Evolutionary conservation across 768 basidiomycete genomes (phyloP), one percentile per base, ranked within the genome.

Genomic region (Candolleomyces aberdarensis): DNA sequence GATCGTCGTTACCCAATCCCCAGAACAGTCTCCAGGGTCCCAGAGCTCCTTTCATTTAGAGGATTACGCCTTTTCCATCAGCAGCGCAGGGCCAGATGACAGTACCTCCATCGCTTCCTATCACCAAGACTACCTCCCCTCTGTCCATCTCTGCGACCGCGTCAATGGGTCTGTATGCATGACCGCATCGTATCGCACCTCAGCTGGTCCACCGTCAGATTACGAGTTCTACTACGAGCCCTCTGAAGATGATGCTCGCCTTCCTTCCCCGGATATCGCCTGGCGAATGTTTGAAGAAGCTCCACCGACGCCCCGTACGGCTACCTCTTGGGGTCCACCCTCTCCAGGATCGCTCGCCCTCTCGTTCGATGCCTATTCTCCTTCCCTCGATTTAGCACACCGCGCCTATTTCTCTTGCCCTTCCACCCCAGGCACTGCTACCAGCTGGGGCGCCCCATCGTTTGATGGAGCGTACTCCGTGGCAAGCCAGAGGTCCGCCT

Each of bases 11-110:
- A 19, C 43, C 53, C 20, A n/a, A 6, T 41, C 63, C 80, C 84
- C 5, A 83, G 81, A 62, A 70, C 73, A 17, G 62, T 80, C 40
- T 62, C 70, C 61, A 26, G 49, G 69, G 43, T 66, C 69, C 11
- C 67, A 69, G n/a, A 63, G 69, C 43, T 63, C 66, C 11, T 72
- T 88, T 57, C 80, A 87, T 63, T 71, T 87, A 31, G 84, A 84
- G 47, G 89, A 91, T 64, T 92, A 81, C 66, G 68, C 79, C 9
- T 92, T 88, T 86, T 89, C 88, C 9, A 77, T 84, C 26, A 86
- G 87, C 8, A 90, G 89, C 7, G 71, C 72, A 2, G 89, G 90
- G n/a, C 90, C 89, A 20, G 74, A 73, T 11, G 62, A 60, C 31
- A 56, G 32, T 31, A 46, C 4, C n/a, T 60, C 53, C 17, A 20